Conservation (phyloP, 75 land plant species). For the Selaginella moellendorffii region DNA sequence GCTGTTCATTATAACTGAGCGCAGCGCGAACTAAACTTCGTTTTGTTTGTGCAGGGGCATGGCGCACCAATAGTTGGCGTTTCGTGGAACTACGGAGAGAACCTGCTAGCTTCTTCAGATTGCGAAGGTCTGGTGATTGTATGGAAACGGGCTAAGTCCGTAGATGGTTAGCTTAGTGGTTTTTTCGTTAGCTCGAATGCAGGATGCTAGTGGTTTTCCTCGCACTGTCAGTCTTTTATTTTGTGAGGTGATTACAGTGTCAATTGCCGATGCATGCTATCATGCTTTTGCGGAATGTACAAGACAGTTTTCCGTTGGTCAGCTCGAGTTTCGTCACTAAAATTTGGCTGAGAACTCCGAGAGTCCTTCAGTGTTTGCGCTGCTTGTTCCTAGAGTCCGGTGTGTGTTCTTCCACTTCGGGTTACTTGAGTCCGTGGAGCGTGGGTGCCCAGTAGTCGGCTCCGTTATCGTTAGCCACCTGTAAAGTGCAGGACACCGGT, state of each 20-base stretch:
- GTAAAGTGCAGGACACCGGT: slow-evolving; percentile 33
- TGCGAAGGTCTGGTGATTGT: slow-evolving; percentile 85
- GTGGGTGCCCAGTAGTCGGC: slow-evolving; percentile 60
- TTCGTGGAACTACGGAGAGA: slow-evolving; percentile 97
- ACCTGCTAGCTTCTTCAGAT: slow-evolving; percentile 88
- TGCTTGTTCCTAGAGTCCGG: too few species aligned
- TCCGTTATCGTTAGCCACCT: slow-evolving; percentile 49
- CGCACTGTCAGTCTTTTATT: too few species aligned
- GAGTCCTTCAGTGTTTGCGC: too few species aligned
- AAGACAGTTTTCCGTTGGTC: too few species aligned
- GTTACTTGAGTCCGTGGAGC: not conserved
- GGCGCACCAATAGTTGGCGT: slow-evolving; percentile 72
- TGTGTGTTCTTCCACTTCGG: too few species aligned
- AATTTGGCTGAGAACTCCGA: too few species aligned
- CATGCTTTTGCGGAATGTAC: too few species aligned
- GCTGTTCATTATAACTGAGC: not conserved
- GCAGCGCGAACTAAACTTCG: not conserved
- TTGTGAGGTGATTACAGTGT: too few species aligned
- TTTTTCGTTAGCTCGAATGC: too few species aligned
- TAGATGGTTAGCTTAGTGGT: slow-evolving; percentile 10
- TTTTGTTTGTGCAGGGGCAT: slow-evolving; percentile 56
- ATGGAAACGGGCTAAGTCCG: slow-evolving; percentile 76
- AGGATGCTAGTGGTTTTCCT: too few species aligned
- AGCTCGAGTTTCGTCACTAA: too few species aligned
- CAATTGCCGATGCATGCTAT: too few species aligned